These are phyloP conservation scores for Lenzites betulinus DNA, from an alignment of 768 basidiomycete genomes.

Conservation along the genomic window DNA sequence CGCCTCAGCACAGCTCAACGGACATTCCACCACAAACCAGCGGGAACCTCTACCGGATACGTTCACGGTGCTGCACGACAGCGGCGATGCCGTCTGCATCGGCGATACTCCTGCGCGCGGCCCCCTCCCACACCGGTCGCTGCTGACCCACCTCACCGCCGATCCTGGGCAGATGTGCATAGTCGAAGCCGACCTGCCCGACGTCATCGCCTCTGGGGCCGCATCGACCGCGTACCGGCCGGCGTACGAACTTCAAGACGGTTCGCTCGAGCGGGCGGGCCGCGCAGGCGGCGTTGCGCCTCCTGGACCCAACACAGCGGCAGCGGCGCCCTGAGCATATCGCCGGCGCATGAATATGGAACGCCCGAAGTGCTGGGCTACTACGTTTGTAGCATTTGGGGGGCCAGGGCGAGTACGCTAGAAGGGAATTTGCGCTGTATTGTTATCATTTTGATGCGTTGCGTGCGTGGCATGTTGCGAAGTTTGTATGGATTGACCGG, in stretches of 20 bases:
- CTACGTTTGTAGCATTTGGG: too few relatives aligned
- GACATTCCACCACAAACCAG: background rate
- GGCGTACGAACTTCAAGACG: slow-evolving; percentile 81
- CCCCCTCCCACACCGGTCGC: slow-evolving; percentile 20
- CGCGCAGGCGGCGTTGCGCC: slow-evolving; percentile 41
- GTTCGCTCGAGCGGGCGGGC: slow-evolving; percentile 70
- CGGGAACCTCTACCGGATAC: slow-evolving; percentile 17
- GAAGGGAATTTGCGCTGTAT: too few relatives aligned
- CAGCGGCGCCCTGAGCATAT: too few relatives aligned
- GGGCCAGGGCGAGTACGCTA: too few relatives aligned
- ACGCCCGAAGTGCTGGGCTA: too few relatives aligned
- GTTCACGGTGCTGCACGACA: slow-evolving; percentile 24
- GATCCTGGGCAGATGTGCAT: background rate
- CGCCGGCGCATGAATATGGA: too few relatives aligned
- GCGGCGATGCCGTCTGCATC: slow-evolving; percentile 9
- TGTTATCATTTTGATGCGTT: too few relatives aligned
- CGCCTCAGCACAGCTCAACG: background rate
- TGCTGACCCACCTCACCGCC: slow-evolving; percentile 14
- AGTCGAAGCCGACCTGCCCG: background rate
- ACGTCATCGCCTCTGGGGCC: slow-evolving; percentile 6
- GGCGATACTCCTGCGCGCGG: slow-evolving; percentile 13
- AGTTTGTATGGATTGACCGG: too few relatives aligned
- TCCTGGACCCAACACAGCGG: background rate
- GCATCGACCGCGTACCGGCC: slow-evolving; percentile 54
- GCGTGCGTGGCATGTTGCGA: too few relatives aligned